Percentiles rank a stretch among this genome's conserved stretches.
These are phyloP conservation scores for Neodidymelliopsis sp. DNA, from an alignment of 2,329 filamentous ascomycete species.

Conservation along the genomic window DNA sequence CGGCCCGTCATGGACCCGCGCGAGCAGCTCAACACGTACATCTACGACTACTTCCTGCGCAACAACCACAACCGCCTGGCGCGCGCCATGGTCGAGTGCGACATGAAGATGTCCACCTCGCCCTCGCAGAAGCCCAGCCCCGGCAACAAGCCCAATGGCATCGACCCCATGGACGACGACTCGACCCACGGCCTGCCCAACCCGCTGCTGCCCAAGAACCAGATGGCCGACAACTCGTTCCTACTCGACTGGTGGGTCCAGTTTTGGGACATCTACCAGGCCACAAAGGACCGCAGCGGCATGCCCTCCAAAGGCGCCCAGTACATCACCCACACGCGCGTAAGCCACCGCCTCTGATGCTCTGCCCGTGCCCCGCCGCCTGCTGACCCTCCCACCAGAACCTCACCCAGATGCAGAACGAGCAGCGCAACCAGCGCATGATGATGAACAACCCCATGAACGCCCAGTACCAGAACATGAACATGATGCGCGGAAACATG, in stretches of 20 bases:
- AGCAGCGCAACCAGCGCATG: constrained; percentile 70
- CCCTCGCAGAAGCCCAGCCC: constrained; percentile 69
- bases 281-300: constrained; percentile 68
- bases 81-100: constrained; percentile 61
- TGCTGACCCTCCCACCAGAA: constrained; percentile 53
- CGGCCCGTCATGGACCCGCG: constrained; percentile 44
- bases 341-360: constrained; percentile 54
- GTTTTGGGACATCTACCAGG: constrained; percentile 95
- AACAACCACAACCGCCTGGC: constrained; percentile 86
- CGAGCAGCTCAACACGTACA: constrained; percentile 80
- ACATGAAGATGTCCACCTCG: constrained; percentile 64
- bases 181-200: constrained; percentile 84
- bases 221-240: constrained; percentile 77
- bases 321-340: constrained; percentile 85
- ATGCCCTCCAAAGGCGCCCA: constrained; percentile 58
- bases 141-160: constrained; percentile 69
- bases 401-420: constrained; percentile 76
- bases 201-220: constrained; percentile 69
- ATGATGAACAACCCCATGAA: constrained; percentile 68
- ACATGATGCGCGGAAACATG: constrained; percentile 71
- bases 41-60: constrained; percentile 90
- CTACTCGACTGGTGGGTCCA: constrained; percentile 97
- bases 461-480: constrained; percentile 53
- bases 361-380: neutral
- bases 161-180: constrained; percentile 81